Evolutionary conservation across 1,284 basidiomycete genomes (phyloP), one percentile per base, ranked within the genome.

Genomic region (Tilletia setariae): DNA sequence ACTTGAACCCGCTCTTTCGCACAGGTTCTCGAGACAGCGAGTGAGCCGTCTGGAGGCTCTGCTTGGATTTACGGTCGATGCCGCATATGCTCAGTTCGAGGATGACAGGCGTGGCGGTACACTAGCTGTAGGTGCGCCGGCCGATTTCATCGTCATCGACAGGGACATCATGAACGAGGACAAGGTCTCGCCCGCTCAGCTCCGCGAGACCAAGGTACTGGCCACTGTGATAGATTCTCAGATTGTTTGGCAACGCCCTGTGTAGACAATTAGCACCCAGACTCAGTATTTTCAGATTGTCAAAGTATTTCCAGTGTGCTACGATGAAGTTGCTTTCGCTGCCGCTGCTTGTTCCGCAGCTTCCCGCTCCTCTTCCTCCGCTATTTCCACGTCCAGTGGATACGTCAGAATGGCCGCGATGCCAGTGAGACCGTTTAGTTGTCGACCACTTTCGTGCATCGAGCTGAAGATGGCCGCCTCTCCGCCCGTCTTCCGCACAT

Each of bases 401-500:
- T 94, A 99, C 0, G 93, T 97, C 68, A 99, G 84, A 68, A 98
- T 93, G 1, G 96, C 95, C 11, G 95, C 95, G 47, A 98, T 90
- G 0, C 96, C 96, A 3, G 94, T 94, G 62, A 98, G 83, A 73
- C 94, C 90, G 83, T 98, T 98, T 32, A 99, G 86, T 83, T 98
- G 80, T 25, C 75, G 74, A 23, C 96, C 96, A 30, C 91, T 93
- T 83, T 98, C 95, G 83, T 99, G 96, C 95, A 98, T 97, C 77
- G 92, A 95, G 7, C 93, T 96, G 83, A 98, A 98, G 74, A 98
- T 94, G 59, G 97, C 85, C 3, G 94, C 93, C 80, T 98, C 93
- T 46, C 90, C 96, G 35, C 94, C 93, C 73, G 91, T 92, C 63
- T 89, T 86, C 72, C 91, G 89, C 19, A 97, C 93, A 49, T 89